Evolutionary conservation across 139 green algal genomes (phyloP).

Genomic region (Chlamydomonas incerta): DNA sequence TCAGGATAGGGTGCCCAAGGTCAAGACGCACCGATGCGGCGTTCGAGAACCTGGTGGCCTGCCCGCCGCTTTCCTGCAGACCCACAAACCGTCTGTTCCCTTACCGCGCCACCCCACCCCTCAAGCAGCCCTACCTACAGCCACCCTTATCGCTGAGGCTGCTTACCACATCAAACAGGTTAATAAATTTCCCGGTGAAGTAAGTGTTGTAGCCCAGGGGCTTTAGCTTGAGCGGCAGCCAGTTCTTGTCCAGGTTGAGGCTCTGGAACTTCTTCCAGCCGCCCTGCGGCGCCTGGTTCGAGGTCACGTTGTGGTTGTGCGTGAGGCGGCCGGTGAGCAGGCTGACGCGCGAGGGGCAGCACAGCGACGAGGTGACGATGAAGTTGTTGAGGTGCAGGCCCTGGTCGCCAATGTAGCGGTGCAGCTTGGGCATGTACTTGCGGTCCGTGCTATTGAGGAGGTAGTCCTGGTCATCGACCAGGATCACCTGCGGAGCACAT

Average conservation of each 20-base stretch:
- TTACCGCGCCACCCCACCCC: no score
- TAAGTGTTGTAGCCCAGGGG: slow-evolving; percentile 41
- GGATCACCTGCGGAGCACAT: not conserved
- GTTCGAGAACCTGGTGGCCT: no score
- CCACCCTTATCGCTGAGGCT: no score
- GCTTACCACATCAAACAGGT: slow-evolving; percentile 29
- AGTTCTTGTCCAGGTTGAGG: slow-evolving; percentile 3
- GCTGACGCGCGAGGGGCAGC: slow-evolving; percentile 39
- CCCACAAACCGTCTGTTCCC: no score
- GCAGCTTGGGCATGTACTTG: slow-evolving; percentile 42
- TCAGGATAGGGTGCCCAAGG: not conserved
- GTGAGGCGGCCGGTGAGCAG: slow-evolving; percentile 31
- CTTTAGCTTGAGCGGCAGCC: slow-evolving; percentile 27
- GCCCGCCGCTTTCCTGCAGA: no score
- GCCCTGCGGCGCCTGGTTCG: slow-evolving; percentile 25
- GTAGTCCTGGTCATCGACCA: slow-evolving; percentile 50
- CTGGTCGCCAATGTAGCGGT: slow-evolving; percentile 26
- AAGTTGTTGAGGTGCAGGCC: slow-evolving; percentile 48
- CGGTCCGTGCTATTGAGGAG: slow-evolving; percentile 23
- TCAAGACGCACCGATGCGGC: not conserved
- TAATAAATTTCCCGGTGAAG: slow-evolving; percentile 50
- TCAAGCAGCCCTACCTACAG: no score
- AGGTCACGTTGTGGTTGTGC: slow-evolving; percentile 52
- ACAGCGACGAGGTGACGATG: slow-evolving; percentile 42
- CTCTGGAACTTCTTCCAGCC: slow-evolving; percentile 17